Conservation (phyloP, 495 filamentous ascomycete genomes). For the Sphaerosporella brunnea region DNA sequence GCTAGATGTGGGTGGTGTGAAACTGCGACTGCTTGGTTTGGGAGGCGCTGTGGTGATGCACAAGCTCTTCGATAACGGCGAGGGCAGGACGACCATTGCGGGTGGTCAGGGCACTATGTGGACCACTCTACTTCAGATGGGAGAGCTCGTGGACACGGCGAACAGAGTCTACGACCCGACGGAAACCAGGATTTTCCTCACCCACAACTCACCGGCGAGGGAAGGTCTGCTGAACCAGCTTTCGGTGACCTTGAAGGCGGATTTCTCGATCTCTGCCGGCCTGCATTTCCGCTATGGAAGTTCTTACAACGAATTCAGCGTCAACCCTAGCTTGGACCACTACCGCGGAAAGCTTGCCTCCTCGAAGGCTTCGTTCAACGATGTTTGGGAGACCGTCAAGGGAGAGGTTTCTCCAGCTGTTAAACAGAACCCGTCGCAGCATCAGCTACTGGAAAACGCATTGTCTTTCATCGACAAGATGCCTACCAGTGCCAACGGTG, state of each 20-base stretch:
- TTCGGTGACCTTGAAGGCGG: slow-evolving; percentile 90
- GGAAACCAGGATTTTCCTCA: slow-evolving; percentile 95
- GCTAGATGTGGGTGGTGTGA: slow-evolving; percentile 85
- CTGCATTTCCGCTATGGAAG: slow-evolving; percentile 98
- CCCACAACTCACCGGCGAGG: slow-evolving; percentile 88
- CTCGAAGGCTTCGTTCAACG: slow-evolving; percentile 95
- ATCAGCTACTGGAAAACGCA: slow-evolving; percentile 75
- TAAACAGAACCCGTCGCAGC: slow-evolving; percentile 76
- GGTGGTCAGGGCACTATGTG: slow-evolving; percentile 99
- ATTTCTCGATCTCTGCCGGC: slow-evolving; percentile 95
- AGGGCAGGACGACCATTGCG: slow-evolving; percentile 93
- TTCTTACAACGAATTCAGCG: slow-evolving; percentile 98
- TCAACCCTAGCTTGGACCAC: slow-evolving; percentile 94
- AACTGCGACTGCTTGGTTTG: slow-evolving; percentile 82
- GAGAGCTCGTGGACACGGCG: slow-evolving; percentile 92
- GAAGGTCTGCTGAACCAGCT: slow-evolving; percentile 97
- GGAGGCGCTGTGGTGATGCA: slow-evolving; percentile 99
- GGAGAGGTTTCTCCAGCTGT: slow-evolving; percentile 87
- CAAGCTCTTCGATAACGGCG: slow-evolving; percentile 98
- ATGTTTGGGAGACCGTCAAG: slow-evolving; percentile 99
- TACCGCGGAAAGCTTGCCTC: slow-evolving; percentile 99
- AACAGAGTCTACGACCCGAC: slow-evolving; percentile 96
- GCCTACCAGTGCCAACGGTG: slow-evolving; percentile 82
- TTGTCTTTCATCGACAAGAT: slow-evolving; percentile 86
- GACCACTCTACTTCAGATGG: slow-evolving; percentile 97